Evolutionary conservation across 179 eudicot genomes (phyloP), one percentile per base, ranked within the genome.

Genomic region (Sideroxylon spinosum): DNA sequence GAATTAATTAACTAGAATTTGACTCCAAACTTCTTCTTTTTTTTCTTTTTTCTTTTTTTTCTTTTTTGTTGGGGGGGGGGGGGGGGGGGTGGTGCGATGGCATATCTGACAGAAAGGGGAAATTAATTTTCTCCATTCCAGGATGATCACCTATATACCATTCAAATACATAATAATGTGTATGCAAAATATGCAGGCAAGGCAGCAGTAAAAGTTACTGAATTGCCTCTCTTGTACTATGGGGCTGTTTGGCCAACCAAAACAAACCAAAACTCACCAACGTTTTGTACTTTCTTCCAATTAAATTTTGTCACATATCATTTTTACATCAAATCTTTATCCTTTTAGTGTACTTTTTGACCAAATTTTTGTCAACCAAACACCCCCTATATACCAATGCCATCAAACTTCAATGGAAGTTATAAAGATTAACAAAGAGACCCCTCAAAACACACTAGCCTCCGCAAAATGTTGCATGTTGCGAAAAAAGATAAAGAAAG

Each of bases 331-430:
- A n/a, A n/a, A n/a, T n/a, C n/a, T n/a, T n/a, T n/a, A n/a, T n/a
- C n/a, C n/a, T n/a, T n/a, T n/a, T n/a, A n/a, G n/a, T n/a, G n/a
- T n/a, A n/a, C n/a, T n/a, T n/a, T n/a, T n/a, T n/a, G n/a, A n/a
- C n/a, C n/a, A n/a, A n/a, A n/a, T n/a, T n/a, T n/a, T n/a, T n/a
- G n/a, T n/a, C n/a, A n/a, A n/a, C n/a, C n/a, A n/a, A n/a, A n/a
- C n/a, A n/a, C n/a, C n/a, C n/a, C n/a, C n/a, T n/a, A 37, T 37
- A n/a, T 60, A 74, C 77, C 67, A 74, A 67, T 37, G 49, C 12
- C 71, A 59, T 60, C 66, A 29, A 74, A 37, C 67, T n/a, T 11
- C 77, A 57, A 60, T 9, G n/a, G 29, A 9, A 52, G 63, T 12
- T 46, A 74, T 32, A 20, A 9, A 9, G 19, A 44, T 60, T 64